Evolutionary conservation across 768 basidiomycete genomes (phyloP), one percentile per base, ranked within the genome.

Genomic region (Mycena filopes): DNA sequence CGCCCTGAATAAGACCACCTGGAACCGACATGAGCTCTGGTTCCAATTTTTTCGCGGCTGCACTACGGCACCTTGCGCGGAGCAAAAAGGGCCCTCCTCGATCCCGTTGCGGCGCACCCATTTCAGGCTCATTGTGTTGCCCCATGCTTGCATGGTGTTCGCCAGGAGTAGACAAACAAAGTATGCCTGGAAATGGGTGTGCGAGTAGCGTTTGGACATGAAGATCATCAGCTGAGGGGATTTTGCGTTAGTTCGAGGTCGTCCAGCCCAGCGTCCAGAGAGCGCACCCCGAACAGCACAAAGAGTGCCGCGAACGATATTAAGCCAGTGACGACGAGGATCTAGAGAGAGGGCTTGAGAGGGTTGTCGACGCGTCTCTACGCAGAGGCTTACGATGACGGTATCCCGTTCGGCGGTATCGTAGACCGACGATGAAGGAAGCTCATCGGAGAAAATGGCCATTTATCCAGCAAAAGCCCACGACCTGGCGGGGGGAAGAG

Each of bases 1-100:
- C 82, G 1, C 78, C 72, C 60, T 70, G 71, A 4, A 23, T 25
- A 0, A 80, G 61, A 5, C 74, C 78, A 31, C 76, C 81, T 77
- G 43, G 10, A 36, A 16, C 3, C 23, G 11, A 1, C 16, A 42
- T 50, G 31, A 25, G 26, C 18, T 1, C 23, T 20, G 21, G 15
- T 38, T 16, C 10, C 31, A 55, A 12, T 33, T 18, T 33, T 1
- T 23, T 9, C 10, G 29, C 40, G 12, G 25, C 20, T 0, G n/a
- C 23, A 8, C 51, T 45, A 33, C n/a, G n/a, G n/a, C 3, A 60
- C 63, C 72, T 66, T 73, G 72, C 5, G 53, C 36, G 2, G 60
- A 59, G 55, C 72, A 73, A 15, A 65, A 57, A 12, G 50, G 1
- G 3, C 67, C 71, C 25, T 61, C 57, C 1, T 29, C 20, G 12